phyloP scores from a whole-genome alignment of 192 early-diverging fungal genomes.

The Dispira simplex region DNA sequence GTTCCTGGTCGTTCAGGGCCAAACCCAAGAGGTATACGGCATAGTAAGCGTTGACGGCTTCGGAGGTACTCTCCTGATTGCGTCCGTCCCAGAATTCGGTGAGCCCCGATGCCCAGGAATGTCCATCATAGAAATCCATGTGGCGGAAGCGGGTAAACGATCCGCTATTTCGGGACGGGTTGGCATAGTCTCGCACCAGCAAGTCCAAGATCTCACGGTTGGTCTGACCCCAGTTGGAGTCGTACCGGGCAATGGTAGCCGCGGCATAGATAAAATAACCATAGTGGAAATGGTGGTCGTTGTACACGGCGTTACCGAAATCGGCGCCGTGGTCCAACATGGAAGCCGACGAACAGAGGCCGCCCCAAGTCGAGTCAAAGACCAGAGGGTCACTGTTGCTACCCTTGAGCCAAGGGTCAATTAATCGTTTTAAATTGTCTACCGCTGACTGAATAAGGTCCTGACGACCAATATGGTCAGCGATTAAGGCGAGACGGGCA shows the following conservation, averaged over 20 bases:
- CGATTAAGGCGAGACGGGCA: slow-evolving; percentile 32
- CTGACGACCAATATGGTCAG: slow-evolving; percentile 21
- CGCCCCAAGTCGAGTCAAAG: slow-evolving; percentile 32
- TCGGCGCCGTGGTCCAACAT: slow-evolving; percentile 19
- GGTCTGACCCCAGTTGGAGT: slow-evolving; percentile 22
- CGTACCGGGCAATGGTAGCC: slow-evolving; percentile 29
- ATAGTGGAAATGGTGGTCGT: slow-evolving; percentile 47
- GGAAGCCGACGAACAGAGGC: slow-evolving; percentile 23
- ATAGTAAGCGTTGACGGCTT: slow-evolving; percentile 40
- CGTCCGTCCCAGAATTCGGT: slow-evolving; percentile 28
- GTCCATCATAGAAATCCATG: slow-evolving; percentile 44
- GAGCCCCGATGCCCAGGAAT: slow-evolving; percentile 46
- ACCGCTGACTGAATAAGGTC: slow-evolving; percentile 12
- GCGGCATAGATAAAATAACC: slow-evolving; percentile 37
- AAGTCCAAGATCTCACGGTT: slow-evolving; percentile 19
- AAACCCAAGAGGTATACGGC: slow-evolving; percentile 26
- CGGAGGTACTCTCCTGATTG: slow-evolving; percentile 34
- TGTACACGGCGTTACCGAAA: slow-evolving; percentile 38
- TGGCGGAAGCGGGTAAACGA: slow-evolving; percentile 34
- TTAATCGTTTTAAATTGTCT: slow-evolving; percentile 9
- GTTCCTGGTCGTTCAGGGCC: slow-evolving; percentile 18
- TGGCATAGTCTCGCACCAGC: slow-evolving; percentile 40
- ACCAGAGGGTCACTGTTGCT: slow-evolving; percentile 24
- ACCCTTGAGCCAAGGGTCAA: slow-evolving; percentile 23
- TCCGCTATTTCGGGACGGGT: slow-evolving; percentile 24